Evolutionary conservation across 73 alveolate genomes (phyloP).

Genomic region (Paramecium octaurelia): DNA sequence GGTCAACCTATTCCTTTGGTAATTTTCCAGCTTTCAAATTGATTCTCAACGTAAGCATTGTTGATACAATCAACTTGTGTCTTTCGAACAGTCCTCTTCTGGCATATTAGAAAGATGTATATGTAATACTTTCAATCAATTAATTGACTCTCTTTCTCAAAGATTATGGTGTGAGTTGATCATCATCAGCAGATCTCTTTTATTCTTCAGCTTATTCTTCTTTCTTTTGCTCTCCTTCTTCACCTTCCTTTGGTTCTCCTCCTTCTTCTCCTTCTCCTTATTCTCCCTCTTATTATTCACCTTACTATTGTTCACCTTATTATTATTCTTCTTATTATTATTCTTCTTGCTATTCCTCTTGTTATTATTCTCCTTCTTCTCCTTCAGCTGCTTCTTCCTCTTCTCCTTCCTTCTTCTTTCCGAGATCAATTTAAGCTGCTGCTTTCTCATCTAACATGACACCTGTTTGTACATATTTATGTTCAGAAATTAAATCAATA

Average conservation of each 20-base stretch:
- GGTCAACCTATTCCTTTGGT: constrained; percentile 79
- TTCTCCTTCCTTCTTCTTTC: constrained; percentile 1
- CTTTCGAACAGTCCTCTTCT: constrained; percentile 99
- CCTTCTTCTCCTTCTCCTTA: constrained; percentile 55
- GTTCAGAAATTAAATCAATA: constrained; percentile 85
- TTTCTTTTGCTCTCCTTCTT: constrained; percentile 66
- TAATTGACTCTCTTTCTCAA: constrained; percentile 76
- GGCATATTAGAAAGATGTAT: constrained; percentile 73
- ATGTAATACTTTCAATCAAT: constrained; percentile 65
- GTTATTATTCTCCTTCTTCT: constrained; percentile 59
- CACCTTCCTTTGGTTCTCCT: constrained; percentile 52
- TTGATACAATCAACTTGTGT: constrained; percentile 97
- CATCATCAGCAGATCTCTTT: constrained; percentile 85
- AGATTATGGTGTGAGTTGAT: constrained; percentile 79
- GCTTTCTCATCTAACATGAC: constrained; percentile 62
- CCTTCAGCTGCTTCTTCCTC: constrained; percentile 64
- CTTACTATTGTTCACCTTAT: constrained; percentile 66
- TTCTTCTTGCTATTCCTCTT: constrained; percentile 47
- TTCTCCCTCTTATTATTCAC: constrained; percentile 58
- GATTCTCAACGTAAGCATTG: constrained; percentile 97
- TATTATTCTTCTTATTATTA: constrained; percentile 58
- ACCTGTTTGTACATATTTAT: constrained; percentile 55
- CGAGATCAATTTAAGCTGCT: constrained; percentile 25
- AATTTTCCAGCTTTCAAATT: constrained; percentile 87
- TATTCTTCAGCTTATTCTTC: constrained; percentile 87